Evolutionary conservation across 495 filamentous ascomycete genomes (phyloP).

Genomic region (Bacidia rubella): DNA sequence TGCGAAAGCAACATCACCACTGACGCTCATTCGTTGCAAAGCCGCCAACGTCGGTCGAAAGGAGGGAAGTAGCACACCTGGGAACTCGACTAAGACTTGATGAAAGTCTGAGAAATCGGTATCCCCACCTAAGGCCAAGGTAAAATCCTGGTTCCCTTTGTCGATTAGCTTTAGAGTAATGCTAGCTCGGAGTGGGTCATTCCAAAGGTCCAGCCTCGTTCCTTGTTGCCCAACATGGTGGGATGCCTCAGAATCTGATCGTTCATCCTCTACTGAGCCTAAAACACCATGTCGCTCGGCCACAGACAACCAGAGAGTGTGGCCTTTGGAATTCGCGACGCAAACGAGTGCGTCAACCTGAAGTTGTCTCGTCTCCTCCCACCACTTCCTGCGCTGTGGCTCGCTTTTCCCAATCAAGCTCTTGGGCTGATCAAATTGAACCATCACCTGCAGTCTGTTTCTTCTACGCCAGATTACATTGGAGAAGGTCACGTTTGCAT

Average conservation of each 20-base stretch:
- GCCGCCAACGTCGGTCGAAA: constrained; percentile 54
- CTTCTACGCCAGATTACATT: constrained; percentile 21
- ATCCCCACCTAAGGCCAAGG: constrained; percentile 6
- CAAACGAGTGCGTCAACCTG: constrained; percentile 44
- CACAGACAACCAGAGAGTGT: constrained; percentile 41
- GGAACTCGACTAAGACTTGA: constrained; percentile 50
- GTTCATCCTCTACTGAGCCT: neutral
- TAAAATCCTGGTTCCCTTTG: constrained; percentile 16
- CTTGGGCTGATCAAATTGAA: constrained; percentile 39
- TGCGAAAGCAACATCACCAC: constrained; percentile 41
- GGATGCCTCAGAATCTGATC: constrained; percentile 1
- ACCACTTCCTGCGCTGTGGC: constrained; percentile 35
- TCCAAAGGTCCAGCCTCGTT: constrained; percentile 13
- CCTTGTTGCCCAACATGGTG: neutral
- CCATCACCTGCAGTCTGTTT: constrained; percentile 38
- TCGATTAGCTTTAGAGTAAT: constrained; percentile 19
- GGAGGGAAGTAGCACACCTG: constrained; percentile 49
- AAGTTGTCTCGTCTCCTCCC: constrained; percentile 41
- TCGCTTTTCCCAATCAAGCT: constrained; percentile 16
- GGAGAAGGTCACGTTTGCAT: constrained; percentile 15
- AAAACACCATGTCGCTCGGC: constrained; percentile 16
- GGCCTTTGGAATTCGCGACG: constrained; percentile 30
- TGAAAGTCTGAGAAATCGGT: constrained; percentile 12
- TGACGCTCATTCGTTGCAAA: constrained; percentile 43
- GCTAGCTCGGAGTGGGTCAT: constrained; percentile 13